Base-by-base conservation (phyloP, 1,284 basidiomycete genomes). In the Sporisorium scitamineum region DNA sequence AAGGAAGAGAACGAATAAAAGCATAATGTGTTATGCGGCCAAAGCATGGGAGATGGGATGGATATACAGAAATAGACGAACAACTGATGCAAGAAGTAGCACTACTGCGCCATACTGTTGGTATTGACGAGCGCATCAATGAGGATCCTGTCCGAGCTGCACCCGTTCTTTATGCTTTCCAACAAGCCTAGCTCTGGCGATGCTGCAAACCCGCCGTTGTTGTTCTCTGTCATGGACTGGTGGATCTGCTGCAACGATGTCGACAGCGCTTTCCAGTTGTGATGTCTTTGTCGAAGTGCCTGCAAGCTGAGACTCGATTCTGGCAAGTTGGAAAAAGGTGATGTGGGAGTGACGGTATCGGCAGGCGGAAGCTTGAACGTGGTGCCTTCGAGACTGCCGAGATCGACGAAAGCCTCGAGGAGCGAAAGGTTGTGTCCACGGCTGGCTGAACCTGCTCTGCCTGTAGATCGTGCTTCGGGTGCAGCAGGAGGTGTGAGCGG, bases 341-440 rank as follows among this genome's bases (percentile, higher is more conserved):
- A 31, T 22, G 48, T 13, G 2, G 39, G 26, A 10, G 56, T 9
- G 45, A 22, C 22, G 7, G n/a, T 6, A 20, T 51, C 22, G 16
- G 29, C 18, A 14, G 74, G 62, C 4, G 65, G 70, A 3, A 76
- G 50, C 47, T 73, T 66, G 50, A 76, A 76, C 9, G 65, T 70
- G 1, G 61, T 48, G 5, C 70, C 74, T n/a, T 67, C 61, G 16
- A 63, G 31, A 20, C 68, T 62, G 10, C 61, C 60, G 14, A 76
- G 53, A 27, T 76, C 74, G 16, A 68, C 64, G 42, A 78, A 78
- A 5, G 64, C 69, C 29, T 78, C 69, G 54, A 78, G 66, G 3
- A 78, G 50, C 37, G 72, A 75, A 6, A 75, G 37, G 20, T 34
- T 69, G 58, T 78, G 76, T 5, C 72, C 76, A 2, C 60, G 41